Conservation (phyloP, 768 basidiomycete species). For the Termitomyces sp. region DNA sequence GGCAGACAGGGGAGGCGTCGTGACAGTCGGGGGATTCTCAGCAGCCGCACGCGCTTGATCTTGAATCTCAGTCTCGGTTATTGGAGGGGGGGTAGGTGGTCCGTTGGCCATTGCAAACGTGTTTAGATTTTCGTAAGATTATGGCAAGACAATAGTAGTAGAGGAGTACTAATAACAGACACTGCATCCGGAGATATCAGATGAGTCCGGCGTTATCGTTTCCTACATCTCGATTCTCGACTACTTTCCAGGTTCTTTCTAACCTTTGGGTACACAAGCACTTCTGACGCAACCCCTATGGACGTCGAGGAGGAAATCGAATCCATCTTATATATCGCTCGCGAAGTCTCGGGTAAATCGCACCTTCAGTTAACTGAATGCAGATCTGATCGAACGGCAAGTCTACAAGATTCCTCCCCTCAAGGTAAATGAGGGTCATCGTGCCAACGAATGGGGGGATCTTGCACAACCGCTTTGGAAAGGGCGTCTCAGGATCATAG, state of each 20-base stretch:
- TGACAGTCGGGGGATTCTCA: slow-evolving; percentile 16
- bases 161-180: no score
- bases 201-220: slow-evolving; percentile 3
- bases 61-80: slow-evolving; percentile 53
- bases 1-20: slow-evolving; percentile 14
- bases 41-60: slow-evolving; percentile 41
- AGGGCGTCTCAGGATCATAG: slow-evolving; percentile 82
- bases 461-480: slow-evolving; percentile 86
- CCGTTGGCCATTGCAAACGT: slow-evolving; percentile 47
- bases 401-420: slow-evolving; percentile 92
- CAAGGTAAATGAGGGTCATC: slow-evolving; percentile 84
- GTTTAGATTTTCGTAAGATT: neutral
- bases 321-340: slow-evolving; percentile 84
- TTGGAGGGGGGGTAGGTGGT: slow-evolving; percentile 64
- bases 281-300: slow-evolving; percentile 31
- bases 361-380: slow-evolving; percentile 1
- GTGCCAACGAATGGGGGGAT: slow-evolving; percentile 92
- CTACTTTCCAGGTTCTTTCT: neutral
- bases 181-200: neutral
- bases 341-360: slow-evolving; percentile 81
- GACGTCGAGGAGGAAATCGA: slow-evolving; percentile 79
- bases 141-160: neutral
- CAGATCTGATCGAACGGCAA: slow-evolving; percentile 30
- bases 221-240: neutral
- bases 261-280: neutral